phyloP scores from a whole-genome alignment of 2,329 filamentous ascomycete genomes.

The Epicoccum sorghinum region DNA sequence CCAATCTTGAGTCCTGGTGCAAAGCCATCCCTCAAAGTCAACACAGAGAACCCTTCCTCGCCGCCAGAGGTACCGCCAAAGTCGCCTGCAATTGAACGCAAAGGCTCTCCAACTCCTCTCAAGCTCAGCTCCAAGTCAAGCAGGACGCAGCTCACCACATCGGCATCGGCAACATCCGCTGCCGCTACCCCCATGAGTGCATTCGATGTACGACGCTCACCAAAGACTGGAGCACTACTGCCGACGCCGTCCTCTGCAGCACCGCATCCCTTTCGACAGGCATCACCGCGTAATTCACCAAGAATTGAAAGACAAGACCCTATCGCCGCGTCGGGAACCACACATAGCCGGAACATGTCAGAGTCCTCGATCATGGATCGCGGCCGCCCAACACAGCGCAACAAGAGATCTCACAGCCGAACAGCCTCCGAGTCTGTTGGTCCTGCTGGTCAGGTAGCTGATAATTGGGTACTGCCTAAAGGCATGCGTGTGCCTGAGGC shows the following conservation, averaged over 20 bases:
- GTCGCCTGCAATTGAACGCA: conserved; percentile 42
- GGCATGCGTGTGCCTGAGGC: conserved; percentile 48
- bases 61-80: conserved; percentile 48
- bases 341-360: conserved; percentile 45
- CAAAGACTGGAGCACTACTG: conserved; percentile 34
- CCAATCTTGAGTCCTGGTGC: conserved; percentile 45
- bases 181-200: conserved; percentile 36
- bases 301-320: conserved; percentile 42
- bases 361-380: conserved; percentile 48
- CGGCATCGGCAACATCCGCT: conserved; percentile 34
- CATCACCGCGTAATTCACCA: conserved; percentile 42
- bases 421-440: conserved; percentile 44
- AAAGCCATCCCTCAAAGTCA: conserved; percentile 40
- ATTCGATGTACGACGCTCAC: conserved; percentile 40
- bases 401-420: conserved; percentile 41
- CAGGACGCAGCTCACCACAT: conserved; percentile 40
- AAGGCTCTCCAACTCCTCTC: conserved; percentile 42
- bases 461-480: conserved; percentile 45
- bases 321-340: not conserved
- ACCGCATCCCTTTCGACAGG: conserved; percentile 39
- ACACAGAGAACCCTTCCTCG: conserved; percentile 35
- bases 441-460: conserved; percentile 27
- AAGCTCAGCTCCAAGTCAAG: conserved; percentile 41
- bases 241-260: conserved; percentile 41
- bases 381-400: conserved; percentile 42